Base-by-base conservation (phyloP, 2,329 filamentous ascomycete genomes). In the Rutstroemia sp. region DNA sequence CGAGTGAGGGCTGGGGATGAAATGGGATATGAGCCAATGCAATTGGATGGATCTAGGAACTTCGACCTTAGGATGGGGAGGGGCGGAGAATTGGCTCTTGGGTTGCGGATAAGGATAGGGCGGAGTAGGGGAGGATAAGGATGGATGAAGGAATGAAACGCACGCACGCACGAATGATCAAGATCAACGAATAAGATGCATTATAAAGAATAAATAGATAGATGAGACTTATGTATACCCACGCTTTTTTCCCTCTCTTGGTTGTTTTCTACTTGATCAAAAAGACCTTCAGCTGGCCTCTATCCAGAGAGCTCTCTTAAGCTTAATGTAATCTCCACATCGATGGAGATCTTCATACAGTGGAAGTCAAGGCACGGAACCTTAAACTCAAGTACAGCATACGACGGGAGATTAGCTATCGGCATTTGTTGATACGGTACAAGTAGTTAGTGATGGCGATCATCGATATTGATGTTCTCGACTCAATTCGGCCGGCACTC, bases 171-270 rank as follows among this genome's bases (percentile, higher is more conserved):
- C 27, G 18, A 18, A 41, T 23, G 42, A 41, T 25, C 30, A 54
- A 23, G 52, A 53, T 41, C 41, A 47, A 53, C 51, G 51, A 53
- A 47, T 19, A 7, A 30, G 27, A 30, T 30, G 27, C 27, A 39
- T 27, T 54, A 54, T 48, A 54, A 45, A 54, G 52, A 49, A 54
- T 48, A 54, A 30, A 30, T 30, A 30, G 27, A 30, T 30, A 30
- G 52, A 54, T 48, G 52, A 54, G 52, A 54, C 30, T 49, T 37
- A 54, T 54, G 52, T 54, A 54, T 54, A 54, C 52, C 52, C 52
- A 54, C 39, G 41, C 51, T 53, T 23, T 23, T 23, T 23, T 23
- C 4, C 23, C 23, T 23, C 23, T 23, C 23, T 23, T 3, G 23
- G 2, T 23, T 23, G 5, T 23, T 23, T 3, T n/a, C n/a, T n/a